Conservation (phyloP, 495 filamentous ascomycete genomes). For the Lichina pygmaea region DNA sequence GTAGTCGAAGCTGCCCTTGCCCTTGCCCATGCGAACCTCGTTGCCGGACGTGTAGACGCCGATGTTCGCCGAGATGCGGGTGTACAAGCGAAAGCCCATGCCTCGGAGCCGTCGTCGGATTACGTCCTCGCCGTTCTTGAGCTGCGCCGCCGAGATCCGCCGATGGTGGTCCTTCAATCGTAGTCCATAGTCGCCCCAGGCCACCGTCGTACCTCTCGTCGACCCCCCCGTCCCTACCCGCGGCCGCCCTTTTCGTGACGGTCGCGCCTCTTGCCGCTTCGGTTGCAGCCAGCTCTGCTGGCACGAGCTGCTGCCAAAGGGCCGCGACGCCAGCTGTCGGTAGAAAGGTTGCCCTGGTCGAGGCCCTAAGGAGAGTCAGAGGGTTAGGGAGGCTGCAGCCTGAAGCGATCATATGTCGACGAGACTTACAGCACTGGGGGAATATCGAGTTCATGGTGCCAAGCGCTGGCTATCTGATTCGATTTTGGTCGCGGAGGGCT, state of each 20-base stretch:
- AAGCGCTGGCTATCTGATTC: too few species aligned
- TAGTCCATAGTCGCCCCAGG: slow-evolving; percentile 90
- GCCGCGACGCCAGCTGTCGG: not conserved
- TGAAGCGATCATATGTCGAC: too few species aligned
- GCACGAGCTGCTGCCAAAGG: slow-evolving; percentile 47
- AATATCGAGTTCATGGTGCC: too few species aligned
- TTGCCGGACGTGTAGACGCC: slow-evolving; percentile 91
- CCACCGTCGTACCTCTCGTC: slow-evolving; percentile 72
- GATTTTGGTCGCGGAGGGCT: too few species aligned
- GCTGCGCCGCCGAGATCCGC: slow-evolving; percentile 59
- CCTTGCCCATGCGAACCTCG: slow-evolving; percentile 95
- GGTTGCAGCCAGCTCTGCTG: slow-evolving; percentile 56
- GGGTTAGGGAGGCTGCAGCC: too few species aligned
- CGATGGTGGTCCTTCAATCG: slow-evolving; percentile 86
- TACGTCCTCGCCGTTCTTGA: slow-evolving; percentile 74
- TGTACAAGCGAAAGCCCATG: slow-evolving; percentile 79
- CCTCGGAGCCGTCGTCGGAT: slow-evolving; percentile 74
- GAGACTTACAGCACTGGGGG: too few species aligned
- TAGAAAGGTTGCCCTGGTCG: too few species aligned
- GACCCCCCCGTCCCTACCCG: slow-evolving; percentile 78
- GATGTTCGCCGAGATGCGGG: slow-evolving; percentile 67
- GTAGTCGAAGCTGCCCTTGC: slow-evolving; percentile 90
- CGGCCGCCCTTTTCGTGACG: slow-evolving; percentile 66
- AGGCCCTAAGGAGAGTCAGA: too few species aligned
- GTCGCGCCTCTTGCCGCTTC: slow-evolving; percentile 35